These are phyloP conservation scores for Penicillium aurantiogriseum DNA, from an alignment of 2,329 filamentous ascomycete species.

Conservation along the genomic window DNA sequence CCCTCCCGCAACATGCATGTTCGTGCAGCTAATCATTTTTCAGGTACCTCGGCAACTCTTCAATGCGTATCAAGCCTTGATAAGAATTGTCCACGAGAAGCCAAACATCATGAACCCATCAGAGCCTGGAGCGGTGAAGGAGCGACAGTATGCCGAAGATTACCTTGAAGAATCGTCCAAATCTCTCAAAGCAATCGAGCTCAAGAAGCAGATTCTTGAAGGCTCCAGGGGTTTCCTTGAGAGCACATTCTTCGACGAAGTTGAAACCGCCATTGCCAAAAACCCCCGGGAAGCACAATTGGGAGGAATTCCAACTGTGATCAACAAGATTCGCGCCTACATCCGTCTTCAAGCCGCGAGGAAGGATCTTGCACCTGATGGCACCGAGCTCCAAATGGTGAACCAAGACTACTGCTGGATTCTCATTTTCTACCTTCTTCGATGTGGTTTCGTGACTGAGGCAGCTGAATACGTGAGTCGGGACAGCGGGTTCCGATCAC, in stretches of 20 bases:
- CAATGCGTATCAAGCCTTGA: constrained; percentile 78
- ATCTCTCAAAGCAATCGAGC: constrained; percentile 61
- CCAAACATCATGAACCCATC: constrained; percentile 58
- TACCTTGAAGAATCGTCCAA: constrained; percentile 74
- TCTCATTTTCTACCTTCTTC: constrained; percentile 85
- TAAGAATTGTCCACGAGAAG: constrained; percentile 74
- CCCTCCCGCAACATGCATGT: constrained; percentile 1
- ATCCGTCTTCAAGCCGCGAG: constrained; percentile 76
- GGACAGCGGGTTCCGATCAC: constrained; percentile 76
- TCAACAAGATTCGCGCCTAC: constrained; percentile 90
- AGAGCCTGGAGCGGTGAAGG: constrained; percentile 64
- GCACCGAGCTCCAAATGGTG: constrained; percentile 74
- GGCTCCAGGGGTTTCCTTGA: constrained; percentile 81
- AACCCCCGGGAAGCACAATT: constrained; percentile 86
- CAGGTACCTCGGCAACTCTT: constrained; percentile 71
- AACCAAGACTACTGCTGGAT: constrained; percentile 89
- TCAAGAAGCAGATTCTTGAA: constrained; percentile 75
- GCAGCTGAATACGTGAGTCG: constrained; percentile 84
- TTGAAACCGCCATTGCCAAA: constrained; percentile 75
- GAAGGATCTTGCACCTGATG: constrained; percentile 81
- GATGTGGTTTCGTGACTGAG: constrained; percentile 79
- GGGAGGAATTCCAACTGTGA: constrained; percentile 80
- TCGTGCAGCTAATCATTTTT: constrained; percentile 15
- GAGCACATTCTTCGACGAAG: constrained; percentile 71
- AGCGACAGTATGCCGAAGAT: constrained; percentile 71